Evolutionary conservation across 805 yeast genomes (phyloP), one percentile per base, ranked within the genome.

Genomic region (Ogataea siamensis): DNA sequence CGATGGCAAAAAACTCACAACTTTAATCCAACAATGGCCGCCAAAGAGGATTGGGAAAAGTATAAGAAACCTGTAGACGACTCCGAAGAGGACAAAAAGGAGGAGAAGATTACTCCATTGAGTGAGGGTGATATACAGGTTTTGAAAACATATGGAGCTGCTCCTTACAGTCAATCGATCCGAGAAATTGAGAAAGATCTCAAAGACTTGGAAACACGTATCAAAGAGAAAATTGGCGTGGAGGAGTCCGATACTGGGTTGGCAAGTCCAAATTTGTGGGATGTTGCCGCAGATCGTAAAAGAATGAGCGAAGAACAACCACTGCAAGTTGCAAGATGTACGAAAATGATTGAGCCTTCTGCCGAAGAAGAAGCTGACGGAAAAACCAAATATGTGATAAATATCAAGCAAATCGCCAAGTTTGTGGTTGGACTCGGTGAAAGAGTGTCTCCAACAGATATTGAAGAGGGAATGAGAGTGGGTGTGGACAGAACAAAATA

Each of bases 381-480:
- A 56, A 88, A 86, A 60, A 71, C 91, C 22, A 87, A 91, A 62
- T 94, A 93, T 63, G 95, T 94, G 44, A 93, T 93, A 59, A 94
- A 93, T 65, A 82, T 93, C 61, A 93, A 94, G 66, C 99, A 94
- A 63, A 91, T 93, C 52, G 99, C 99, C 46, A 93, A 93, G 64
- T 93, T 93, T 58, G 97, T 93, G 30, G 99, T 93, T 32, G 94
- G 91, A 4, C 71, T 93, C 43, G 99, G 98, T 32, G 97, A 94
- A 62, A 79, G 95, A 48, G 97, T 93, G 9, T 85, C 96, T 10
- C 99, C 99, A 23, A 93, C 99, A 0, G 99, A 93, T 73, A 89
- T 93, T 40, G 99, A 93, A 66, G 99, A 94, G 65, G 98, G 99
- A 37, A 94, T 93, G 99, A 78, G 99, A 62, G 98, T 93, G 25